These are phyloP conservation scores for Balamuthia mandrillaris DNA, from an alignment of 208 protist genomes.

Conservation along the genomic window DNA sequence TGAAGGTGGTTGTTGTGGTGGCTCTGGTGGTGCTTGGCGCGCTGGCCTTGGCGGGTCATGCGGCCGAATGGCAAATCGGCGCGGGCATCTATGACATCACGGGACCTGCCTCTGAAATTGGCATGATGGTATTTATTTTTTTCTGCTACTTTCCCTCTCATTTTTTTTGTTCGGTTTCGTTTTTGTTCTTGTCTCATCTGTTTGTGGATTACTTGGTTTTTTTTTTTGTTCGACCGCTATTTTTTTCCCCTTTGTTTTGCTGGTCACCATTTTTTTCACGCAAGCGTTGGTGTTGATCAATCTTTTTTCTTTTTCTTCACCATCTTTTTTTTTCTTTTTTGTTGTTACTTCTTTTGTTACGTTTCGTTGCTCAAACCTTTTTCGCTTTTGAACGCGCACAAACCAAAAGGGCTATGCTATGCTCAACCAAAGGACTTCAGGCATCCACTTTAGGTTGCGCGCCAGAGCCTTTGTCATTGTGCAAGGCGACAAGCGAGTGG, in stretches of 20 bases:
- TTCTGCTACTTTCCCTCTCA: neutral
- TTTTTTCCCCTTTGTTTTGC: neutral
- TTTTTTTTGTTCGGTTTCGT: neutral
- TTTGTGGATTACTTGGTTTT: too few relatives aligned
- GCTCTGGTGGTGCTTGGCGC: too few relatives aligned
- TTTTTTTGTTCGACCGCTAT: neutral
- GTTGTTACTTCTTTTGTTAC: too few relatives aligned
- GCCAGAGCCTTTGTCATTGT: slow-evolving; percentile 57
- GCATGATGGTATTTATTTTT: neutral
- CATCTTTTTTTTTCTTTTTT: too few relatives aligned
- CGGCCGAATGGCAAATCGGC: too few relatives aligned
- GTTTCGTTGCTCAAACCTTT: neutral
- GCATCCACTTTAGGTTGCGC: slow-evolving; percentile 55
- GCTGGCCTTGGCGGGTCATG: too few relatives aligned
- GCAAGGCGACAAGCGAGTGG: slow-evolving; percentile 44
- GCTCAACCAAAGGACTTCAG: slow-evolving; percentile 37
- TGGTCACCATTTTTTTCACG: neutral
- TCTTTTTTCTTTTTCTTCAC: too few relatives aligned
- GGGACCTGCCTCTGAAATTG: slow-evolving; percentile 42
- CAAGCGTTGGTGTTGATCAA: too few relatives aligned
- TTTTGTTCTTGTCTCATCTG: neutral
- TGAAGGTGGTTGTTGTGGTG: too few relatives aligned
- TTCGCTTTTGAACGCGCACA: neutral
- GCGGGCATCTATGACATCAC: slow-evolving; percentile 65
- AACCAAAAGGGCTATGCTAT: slow-evolving; percentile 57